Evolutionary conservation across 169 alveolate species (phyloP).

Genomic region (Haemoproteus tartakovskyi): DNA sequence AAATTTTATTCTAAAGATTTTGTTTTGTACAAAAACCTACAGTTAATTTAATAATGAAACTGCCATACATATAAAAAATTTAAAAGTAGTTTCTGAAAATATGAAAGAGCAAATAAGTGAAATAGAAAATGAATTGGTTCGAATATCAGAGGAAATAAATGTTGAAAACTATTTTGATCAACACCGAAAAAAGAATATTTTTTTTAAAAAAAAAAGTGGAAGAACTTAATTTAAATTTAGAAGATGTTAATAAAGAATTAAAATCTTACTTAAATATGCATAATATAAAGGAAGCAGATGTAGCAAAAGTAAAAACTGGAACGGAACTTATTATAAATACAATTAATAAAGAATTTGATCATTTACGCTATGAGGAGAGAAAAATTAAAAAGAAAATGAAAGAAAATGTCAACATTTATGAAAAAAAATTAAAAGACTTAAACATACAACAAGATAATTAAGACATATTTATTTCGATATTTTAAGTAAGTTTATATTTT

Average conservation of each 20-base stretch:
- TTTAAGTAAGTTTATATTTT: background rate
- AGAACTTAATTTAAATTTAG: constrained; percentile 21
- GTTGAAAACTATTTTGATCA: constrained; percentile 37
- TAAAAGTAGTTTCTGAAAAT: constrained; percentile 27
- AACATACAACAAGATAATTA: constrained; percentile 12
- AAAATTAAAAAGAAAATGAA: constrained; percentile 46
- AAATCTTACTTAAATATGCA: constrained; percentile 6
- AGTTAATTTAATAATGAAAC: constrained; percentile 49
- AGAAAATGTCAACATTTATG: constrained; percentile 42
- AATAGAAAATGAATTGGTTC: constrained; percentile 18
- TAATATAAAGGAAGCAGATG: constrained; percentile 22
- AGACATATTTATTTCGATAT: background rate
- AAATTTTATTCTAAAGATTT: constrained; percentile 60
- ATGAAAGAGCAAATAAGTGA: constrained; percentile 30
- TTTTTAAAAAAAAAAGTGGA: constrained; percentile 26
- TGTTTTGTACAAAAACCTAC: constrained; percentile 36
- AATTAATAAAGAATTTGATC: constrained; percentile 31
- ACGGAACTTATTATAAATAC: constrained; percentile 19
- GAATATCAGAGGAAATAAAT: constrained; percentile 10
- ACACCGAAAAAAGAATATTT: constrained; percentile 18
- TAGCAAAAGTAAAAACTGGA: constrained; percentile 22
- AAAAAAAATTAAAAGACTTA: constrained; percentile 45
- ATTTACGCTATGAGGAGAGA: constrained; percentile 20
- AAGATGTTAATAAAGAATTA: constrained; percentile 22
- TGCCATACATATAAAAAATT: constrained; percentile 32